A percentile compares a stretch with the other conserved stretches of the same genome.
These are phyloP conservation scores for Raphidocelis subcapitata DNA, from an alignment of 139 green algal species.

Conservation along the genomic window DNA sequence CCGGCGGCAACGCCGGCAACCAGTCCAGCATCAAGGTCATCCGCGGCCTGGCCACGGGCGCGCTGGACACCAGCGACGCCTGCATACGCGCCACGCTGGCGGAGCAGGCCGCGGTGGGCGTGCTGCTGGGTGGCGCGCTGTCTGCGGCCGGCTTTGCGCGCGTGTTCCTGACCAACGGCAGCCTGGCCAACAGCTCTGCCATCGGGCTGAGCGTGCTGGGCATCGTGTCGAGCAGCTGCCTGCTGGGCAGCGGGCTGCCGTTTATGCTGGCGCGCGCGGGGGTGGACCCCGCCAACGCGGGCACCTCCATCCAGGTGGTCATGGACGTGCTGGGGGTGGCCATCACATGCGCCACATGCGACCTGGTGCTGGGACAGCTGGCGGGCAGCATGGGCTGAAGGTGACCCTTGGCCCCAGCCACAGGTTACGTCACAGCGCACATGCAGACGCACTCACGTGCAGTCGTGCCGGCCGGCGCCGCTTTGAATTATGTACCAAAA, in stretches of 20 bases:
- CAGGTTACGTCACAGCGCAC: no score
- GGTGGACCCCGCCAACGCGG: constrained; percentile 85
- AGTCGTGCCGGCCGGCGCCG: no score
- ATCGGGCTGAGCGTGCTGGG: constrained; percentile 79
- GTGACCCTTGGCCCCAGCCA: no score
- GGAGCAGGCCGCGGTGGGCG: constrained; percentile 72
- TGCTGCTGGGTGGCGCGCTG: constrained; percentile 73
- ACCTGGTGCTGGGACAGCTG: constrained; percentile 73
- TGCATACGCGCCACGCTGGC: constrained; percentile 49
- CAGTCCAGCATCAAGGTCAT: constrained; percentile 94
- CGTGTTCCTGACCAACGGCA: constrained; percentile 79
- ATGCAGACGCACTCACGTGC: no score
- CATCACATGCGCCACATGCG: constrained; percentile 84
- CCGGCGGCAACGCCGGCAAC: constrained; percentile 76
- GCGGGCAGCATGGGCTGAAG: no score
- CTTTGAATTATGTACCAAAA: no score
- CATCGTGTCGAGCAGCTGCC: constrained; percentile 80
- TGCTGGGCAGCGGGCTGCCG: constrained; percentile 78
- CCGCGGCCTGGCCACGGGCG: constrained; percentile 70
- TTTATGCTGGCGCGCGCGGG: constrained; percentile 71
- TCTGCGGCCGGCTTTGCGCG: constrained; percentile 68
- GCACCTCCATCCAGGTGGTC: constrained; percentile 85
- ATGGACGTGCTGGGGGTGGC: constrained; percentile 86
- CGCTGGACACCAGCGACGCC: constrained; percentile 40
- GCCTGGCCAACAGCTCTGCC: constrained; percentile 58